Percentiles rank a stretch among this genome's conserved stretches.
Conservation (phyloP, 1,284 basidiomycete species). For the Apiotrichum gamsii region DNA sequence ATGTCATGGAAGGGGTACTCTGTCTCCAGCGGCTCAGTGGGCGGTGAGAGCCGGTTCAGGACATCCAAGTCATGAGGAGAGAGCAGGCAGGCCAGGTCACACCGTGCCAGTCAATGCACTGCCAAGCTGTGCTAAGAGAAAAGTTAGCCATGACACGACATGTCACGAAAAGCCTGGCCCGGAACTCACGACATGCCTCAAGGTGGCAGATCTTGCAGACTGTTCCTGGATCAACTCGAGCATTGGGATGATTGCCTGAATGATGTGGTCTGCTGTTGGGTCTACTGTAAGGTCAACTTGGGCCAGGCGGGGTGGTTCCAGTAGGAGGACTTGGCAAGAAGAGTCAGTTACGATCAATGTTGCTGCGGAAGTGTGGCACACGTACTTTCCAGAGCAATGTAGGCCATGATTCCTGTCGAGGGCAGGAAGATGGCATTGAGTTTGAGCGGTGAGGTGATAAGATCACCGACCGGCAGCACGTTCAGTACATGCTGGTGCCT, state of each 20-base stretch:
- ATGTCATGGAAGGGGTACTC: too few species aligned
- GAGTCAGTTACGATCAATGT: not conserved
- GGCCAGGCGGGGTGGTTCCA: conserved; percentile 13
- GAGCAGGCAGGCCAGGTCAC: too few species aligned
- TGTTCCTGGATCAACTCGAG: conserved; percentile 2
- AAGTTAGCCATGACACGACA: too few species aligned
- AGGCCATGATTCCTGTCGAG: conserved; percentile 14
- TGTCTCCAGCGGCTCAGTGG: too few species aligned
- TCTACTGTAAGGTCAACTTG: conserved; percentile 5
- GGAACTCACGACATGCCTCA: too few species aligned
- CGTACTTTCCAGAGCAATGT: conserved; percentile 17
- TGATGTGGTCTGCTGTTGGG: conserved; percentile 1
- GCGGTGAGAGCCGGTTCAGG: too few species aligned
- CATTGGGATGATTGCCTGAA: conserved; percentile 2
- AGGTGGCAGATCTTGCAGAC: too few species aligned
- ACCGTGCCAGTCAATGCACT: too few species aligned
- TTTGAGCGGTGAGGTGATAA: conserved; percentile 11
- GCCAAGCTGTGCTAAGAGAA: too few species aligned
- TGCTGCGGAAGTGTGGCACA: not conserved
- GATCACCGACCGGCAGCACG: conserved; percentile 8
- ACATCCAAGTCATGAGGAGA: too few species aligned
- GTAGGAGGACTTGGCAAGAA: conserved; percentile 17
- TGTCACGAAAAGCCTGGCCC: too few species aligned
- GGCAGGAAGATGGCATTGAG: too few species aligned
- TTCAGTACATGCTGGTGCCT: conserved; percentile 8